Base-by-base conservation (phyloP, 2,329 filamentous ascomycete genomes). In the Cladosporium sp. region DNA sequence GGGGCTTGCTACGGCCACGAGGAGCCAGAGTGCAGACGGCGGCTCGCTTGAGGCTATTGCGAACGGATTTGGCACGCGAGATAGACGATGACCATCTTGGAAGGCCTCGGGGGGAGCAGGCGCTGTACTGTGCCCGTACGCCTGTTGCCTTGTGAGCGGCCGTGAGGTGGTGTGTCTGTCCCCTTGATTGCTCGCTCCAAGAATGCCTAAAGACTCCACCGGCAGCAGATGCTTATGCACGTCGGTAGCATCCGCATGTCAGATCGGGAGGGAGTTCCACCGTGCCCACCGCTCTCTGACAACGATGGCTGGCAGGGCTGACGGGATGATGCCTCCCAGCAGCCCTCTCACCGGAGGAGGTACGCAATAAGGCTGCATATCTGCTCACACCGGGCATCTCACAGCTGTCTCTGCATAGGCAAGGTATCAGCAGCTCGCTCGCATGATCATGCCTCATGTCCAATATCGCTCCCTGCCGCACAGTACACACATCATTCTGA, bases 281-380 rank as follows among this genome's bases (percentile, higher is more conserved):
- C 60, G 60, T 34, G 46, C 49, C 60, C 28, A 54, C 34, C 60
- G 60, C 60, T 63, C 49, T 43, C 49, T 57, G 32, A 34, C 54
- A 28, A 54, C 32, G 26, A 54, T 25, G 54, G 30, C 54, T 57
- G 32, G 60, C 60, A 63, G 60, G 60, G 60, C 60, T 63, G 60
- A 63, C 60, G 46, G 43, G 58, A 61, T 28, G 46, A 30, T 30
- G 32, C 39, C 39, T 21, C 39, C 39, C 39, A n/a, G 39, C 39
- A 46, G 39, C 39, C 39, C 39, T 11, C 39, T 46, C 39, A 46
- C 39, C 39, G 39, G n/a, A 46, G 39, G 39, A 30, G 28, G 34
- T 28, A 61, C 43, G 26, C 34, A 56, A 26, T n/a, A 51, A 30
- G 34, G 39, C 39, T 51, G 48, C 48, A 51, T 34, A 8, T 23